Base-by-base conservation (phyloP, 148 eudicot genomes). In the Amaranthus hypochondriacus region DNA sequence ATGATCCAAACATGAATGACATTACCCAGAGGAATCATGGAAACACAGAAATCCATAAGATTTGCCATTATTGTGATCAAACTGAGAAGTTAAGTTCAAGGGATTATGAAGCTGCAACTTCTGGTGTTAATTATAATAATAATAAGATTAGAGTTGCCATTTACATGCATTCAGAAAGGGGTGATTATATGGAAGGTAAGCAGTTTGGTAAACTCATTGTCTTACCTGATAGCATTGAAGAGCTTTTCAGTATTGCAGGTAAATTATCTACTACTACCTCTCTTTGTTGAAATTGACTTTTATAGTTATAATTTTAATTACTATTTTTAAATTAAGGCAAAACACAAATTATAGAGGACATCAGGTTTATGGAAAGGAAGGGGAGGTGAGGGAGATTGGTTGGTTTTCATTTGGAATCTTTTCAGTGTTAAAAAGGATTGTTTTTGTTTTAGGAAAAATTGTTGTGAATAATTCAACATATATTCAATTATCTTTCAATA, bases 181-280 rank as follows among this genome's bases (percentile, higher is more conserved):
- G 80, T 59, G 71, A 66, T 11, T 47, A 60, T 62, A 42, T 21
- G 43, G 58, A 65, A 71, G 39, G 39, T 28, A 75, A 83, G 71
- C 85, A 77, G 73, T 75, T 77, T 55, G 78, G 79, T 59, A 94
- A 90, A 82, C 75, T 92, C 65, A 86, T 92, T 44, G 61, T 77
- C 59, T 83, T 94, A 74, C 97, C 97, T 77, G 87, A 92, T 74
- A 87, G 86, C 6, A 58, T 91, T 63, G 89, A 84, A 70, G 93
- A 87, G 68, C 84, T 94, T 50, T 75, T 89, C 60, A 76, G 52
- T 68, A 77, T 86, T 78, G 87, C 90, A 70, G 96, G 98, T 89
- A 94, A 78, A 85, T 58, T 28, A 28, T 28, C 39, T 28, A 28
- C 39, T 28, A 28, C 39, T 28, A 28, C 39, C 39, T 28, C 39